Percentiles rank a stretch among this genome's conserved stretches.
Evolutionary conservation across 75 land plant species (phyloP).

Genomic region (Sequoia sempervirens): DNA sequence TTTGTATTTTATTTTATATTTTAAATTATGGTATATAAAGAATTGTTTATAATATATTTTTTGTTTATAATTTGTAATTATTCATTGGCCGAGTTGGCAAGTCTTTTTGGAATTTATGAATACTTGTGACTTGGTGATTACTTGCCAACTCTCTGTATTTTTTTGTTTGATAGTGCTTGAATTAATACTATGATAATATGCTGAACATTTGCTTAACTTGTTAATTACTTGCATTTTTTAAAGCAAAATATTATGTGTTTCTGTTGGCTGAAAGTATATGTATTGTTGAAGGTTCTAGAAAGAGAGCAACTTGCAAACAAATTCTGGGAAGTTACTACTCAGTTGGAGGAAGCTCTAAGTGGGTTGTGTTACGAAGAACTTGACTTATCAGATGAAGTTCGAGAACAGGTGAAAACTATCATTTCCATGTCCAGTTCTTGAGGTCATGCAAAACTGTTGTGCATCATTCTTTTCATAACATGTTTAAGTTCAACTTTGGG

Average conservation of each 20-base stretch:
- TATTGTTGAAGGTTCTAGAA: slow-evolving; percentile 59
- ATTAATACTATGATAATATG: background rate
- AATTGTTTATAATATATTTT: background rate
- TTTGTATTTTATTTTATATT: background rate
- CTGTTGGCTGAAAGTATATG: background rate
- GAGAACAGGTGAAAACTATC: slow-evolving; percentile 57
- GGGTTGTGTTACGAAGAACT: slow-evolving; percentile 58
- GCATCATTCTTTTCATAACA: background rate
- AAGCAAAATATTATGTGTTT: background rate
- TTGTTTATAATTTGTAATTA: background rate
- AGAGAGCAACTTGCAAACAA: slow-evolving; percentile 48
- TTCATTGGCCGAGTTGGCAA: background rate
- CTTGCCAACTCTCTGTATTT: background rate
- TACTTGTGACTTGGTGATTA: background rate
- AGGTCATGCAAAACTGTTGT: background rate
- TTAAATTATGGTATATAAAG: background rate
- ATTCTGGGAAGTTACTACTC: slow-evolving; percentile 50
- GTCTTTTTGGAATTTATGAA: background rate
- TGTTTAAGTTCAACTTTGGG: background rate
- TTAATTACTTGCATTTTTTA: background rate
- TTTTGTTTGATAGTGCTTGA: background rate
- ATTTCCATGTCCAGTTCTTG: background rate
- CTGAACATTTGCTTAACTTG: background rate
- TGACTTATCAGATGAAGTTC: slow-evolving; percentile 91
- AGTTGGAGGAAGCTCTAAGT: slow-evolving; percentile 61